Evolutionary conservation across 2,329 filamentous ascomycete genomes (phyloP).

Genomic region (Aspergillus ibericus): DNA sequence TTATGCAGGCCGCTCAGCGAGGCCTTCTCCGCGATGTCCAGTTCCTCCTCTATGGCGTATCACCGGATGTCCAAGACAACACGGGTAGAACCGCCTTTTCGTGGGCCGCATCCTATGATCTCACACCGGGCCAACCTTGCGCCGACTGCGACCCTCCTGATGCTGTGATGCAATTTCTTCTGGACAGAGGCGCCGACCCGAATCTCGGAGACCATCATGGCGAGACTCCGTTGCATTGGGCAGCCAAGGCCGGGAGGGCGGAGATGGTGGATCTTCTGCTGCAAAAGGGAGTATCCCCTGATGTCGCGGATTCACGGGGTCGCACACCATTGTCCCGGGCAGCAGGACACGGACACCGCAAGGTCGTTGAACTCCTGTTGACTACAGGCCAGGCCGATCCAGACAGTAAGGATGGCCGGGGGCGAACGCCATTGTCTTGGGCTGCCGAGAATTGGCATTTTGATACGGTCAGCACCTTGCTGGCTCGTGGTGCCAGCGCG

Average conservation of each 20-base stretch:
- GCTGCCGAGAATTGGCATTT: constrained; percentile 13
- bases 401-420: constrained; percentile 10
- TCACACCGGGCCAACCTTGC: neutral
- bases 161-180: constrained; percentile 9
- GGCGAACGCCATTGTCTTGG: constrained; percentile 14
- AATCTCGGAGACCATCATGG: constrained; percentile 13
- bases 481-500: constrained; percentile 8
- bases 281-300: constrained; percentile 5
- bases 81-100: constrained; percentile 15
- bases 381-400: constrained; percentile 4
- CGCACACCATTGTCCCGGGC: constrained; percentile 16
- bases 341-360: constrained; percentile 4
- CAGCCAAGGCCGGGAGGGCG: constrained; percentile 8
- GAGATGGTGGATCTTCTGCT: constrained; percentile 11
- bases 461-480: constrained; percentile 1
- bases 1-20: constrained; percentile 8
- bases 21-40: constrained; percentile 2
- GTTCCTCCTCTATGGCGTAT: constrained; percentile 11
- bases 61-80: constrained; percentile 5
- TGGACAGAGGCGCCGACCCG: constrained; percentile 12
- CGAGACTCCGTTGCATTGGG: constrained; percentile 17
- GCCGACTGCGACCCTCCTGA: neutral
- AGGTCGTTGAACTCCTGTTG: constrained; percentile 6
- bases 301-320: constrained; percentile 6
- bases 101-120: constrained; percentile 10